Evolutionary conservation across 1,139 yeast species (phyloP).

Genomic region (Tardiomyces digboiensis): DNA sequence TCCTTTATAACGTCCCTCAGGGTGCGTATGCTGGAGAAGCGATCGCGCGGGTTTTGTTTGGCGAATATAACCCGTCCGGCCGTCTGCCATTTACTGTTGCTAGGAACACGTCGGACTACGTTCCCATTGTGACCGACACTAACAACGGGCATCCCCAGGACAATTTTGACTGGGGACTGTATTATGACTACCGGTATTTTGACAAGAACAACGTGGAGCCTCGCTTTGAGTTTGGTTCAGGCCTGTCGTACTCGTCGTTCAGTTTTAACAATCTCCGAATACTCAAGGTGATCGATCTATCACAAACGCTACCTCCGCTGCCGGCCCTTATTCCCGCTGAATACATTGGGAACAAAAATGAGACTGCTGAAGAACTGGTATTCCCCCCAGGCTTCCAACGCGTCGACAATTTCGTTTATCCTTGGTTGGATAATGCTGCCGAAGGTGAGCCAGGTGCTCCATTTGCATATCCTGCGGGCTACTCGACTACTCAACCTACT

Average conservation of each 20-base stretch:
- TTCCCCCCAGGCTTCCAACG: conserved; percentile 32
- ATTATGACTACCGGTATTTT: conserved; percentile 43
- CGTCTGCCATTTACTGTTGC: conserved; percentile 57
- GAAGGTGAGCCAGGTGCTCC: conserved; percentile 21
- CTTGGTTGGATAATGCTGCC: conserved; percentile 17
- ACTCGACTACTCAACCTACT: conserved; percentile 30
- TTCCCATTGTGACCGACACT: conserved; percentile 30
- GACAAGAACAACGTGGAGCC: conserved; percentile 49
- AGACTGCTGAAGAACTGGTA: conserved; percentile 40
- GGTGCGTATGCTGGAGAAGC: conserved; percentile 47
- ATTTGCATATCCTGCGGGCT: conserved; percentile 46
- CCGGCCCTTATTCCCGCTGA: conserved; percentile 4
- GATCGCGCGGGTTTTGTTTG: conserved; percentile 43
- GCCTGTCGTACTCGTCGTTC: conserved; percentile 46
- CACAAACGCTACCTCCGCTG: conserved; percentile 42
- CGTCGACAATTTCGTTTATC: conserved; percentile 19
- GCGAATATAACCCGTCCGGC: conserved; percentile 53
- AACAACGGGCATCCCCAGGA: conserved; percentile 9
- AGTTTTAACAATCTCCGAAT: conserved; percentile 28
- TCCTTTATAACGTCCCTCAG: conserved; percentile 45
- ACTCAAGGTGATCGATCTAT: conserved; percentile 35
- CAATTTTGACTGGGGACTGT: conserved; percentile 24
- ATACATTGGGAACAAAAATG: conserved; percentile 32
- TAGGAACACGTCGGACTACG: conserved; percentile 43
- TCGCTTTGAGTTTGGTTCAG: conserved; percentile 53